phyloP scores from a whole-genome alignment of 805 yeast species.

The Teunomyces atbi region DNA sequence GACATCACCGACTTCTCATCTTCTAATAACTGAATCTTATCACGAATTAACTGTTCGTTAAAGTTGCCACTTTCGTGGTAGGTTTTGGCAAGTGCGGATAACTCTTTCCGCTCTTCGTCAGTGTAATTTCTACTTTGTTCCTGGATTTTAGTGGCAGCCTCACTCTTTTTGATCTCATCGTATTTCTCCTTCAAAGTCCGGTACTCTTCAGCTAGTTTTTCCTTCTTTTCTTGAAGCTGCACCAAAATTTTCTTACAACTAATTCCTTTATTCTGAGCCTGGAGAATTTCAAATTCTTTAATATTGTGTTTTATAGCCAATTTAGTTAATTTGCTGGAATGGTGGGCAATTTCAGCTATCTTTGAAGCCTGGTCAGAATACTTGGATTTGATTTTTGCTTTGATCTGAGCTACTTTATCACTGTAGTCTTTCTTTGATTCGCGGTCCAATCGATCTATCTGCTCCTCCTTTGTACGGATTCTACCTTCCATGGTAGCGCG shows the following conservation, averaged over 20 bases:
- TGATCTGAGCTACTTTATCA: constrained; percentile 34
- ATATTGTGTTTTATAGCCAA: constrained; percentile 13
- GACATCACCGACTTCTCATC: constrained; percentile 43
- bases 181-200: constrained; percentile 32
- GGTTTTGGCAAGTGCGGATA: constrained; percentile 39
- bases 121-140: constrained; percentile 37
- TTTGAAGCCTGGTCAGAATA: constrained; percentile 16
- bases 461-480: constrained; percentile 24
- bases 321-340: constrained; percentile 21
- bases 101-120: constrained; percentile 35
- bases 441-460: constrained; percentile 29
- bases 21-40: constrained; percentile 43
- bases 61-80: constrained; percentile 38
- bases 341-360: constrained; percentile 21
- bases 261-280: constrained; percentile 17
- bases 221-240: constrained; percentile 27
- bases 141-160: constrained; percentile 36
- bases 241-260: constrained; percentile 22
- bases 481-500: constrained; percentile 19
- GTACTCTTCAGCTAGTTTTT: constrained; percentile 29
- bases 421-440: constrained; percentile 44
- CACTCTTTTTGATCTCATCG: constrained; percentile 39
- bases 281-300: constrained; percentile 13
- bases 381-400: constrained; percentile 21
- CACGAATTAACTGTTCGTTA: constrained; percentile 35